Percentiles rank a stretch among this genome's conserved stretches.
Conservation (phyloP, 2,329 filamentous ascomycete genomes). For the Teratosphaeria pseudoeucalypti region DNA sequence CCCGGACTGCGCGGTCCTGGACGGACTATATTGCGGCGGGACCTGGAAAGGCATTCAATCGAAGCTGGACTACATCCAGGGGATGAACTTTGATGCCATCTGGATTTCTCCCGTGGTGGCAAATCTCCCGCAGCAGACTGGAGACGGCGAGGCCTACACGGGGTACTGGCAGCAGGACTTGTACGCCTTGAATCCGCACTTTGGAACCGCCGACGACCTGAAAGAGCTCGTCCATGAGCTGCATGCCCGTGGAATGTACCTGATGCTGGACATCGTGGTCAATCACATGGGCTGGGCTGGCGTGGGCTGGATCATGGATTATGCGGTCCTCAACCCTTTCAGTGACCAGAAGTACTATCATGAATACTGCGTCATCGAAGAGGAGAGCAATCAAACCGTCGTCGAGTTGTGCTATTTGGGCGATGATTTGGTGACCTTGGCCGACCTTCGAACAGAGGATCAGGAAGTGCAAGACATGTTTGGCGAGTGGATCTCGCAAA, state of each 20-base stretch:
- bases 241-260: constrained; percentile 45
- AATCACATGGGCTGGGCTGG: constrained; percentile 46
- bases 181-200: constrained; percentile 46
- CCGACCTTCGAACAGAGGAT: constrained; percentile 38
- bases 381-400: constrained; percentile 32
- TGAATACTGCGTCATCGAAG: constrained; percentile 46
- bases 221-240: constrained; percentile 45
- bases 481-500: constrained; percentile 30
- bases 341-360: constrained; percentile 53
- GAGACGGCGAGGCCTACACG: constrained; percentile 39
- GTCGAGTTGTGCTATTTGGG: constrained; percentile 43
- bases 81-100: constrained; percentile 34
- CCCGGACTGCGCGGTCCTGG: constrained; percentile 15
- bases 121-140: constrained; percentile 32
- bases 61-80: constrained; percentile 34
- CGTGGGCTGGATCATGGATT: constrained; percentile 39
- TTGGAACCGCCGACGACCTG: constrained; percentile 50
- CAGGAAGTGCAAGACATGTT: constrained; percentile 31
- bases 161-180: constrained; percentile 37
- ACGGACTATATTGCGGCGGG: constrained; percentile 27
- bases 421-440: constrained; percentile 35
- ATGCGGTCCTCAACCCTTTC: constrained; percentile 44
- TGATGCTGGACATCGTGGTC: constrained; percentile 52
- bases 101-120: constrained; percentile 40
- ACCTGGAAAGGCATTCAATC: constrained; percentile 34